phyloP scores from a whole-genome alignment of 2,329 filamentous ascomycete genomes.

The Cyphellophora europaea region DNA sequence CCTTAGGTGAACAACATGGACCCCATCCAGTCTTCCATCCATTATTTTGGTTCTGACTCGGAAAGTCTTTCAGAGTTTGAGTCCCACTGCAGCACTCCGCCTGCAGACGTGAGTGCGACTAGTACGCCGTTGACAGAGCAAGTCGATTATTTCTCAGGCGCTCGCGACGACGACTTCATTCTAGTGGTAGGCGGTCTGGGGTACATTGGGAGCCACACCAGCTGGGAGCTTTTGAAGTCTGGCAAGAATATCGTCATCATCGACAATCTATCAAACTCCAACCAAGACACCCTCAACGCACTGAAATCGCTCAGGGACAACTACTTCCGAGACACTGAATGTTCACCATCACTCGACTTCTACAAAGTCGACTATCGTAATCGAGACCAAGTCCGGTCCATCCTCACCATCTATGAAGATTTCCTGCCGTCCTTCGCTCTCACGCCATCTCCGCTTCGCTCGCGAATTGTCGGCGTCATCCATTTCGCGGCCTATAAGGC shows the following conservation, averaged over 20 bases:
- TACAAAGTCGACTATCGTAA: slow-evolving; percentile 83
- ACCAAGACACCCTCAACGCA: slow-evolving; percentile 79
- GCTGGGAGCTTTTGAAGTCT: slow-evolving; percentile 81
- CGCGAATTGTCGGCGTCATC: slow-evolving; percentile 94
- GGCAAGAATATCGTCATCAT: slow-evolving; percentile 95
- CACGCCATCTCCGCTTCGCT: too few relatives aligned
- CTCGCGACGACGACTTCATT: too few relatives aligned
- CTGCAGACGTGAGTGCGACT: too few relatives aligned
- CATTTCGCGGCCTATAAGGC: slow-evolving; percentile 98
- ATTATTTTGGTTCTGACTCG: too few relatives aligned
- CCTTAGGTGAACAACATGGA: too few relatives aligned
- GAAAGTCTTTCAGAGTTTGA: too few relatives aligned
- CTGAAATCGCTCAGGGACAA: slow-evolving; percentile 90
- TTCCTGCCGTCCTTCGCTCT: too few relatives aligned
- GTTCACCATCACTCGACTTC: slow-evolving; percentile 65
- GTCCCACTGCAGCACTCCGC: too few relatives aligned
- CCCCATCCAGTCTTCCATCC: too few relatives aligned
- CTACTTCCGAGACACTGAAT: slow-evolving; percentile 38
- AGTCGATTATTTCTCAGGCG: too few relatives aligned
- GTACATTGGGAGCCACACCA: slow-evolving; percentile 98
- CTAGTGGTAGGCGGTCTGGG: slow-evolving; percentile 88
- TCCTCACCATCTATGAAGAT: slow-evolving; percentile 73
- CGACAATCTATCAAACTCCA: slow-evolving; percentile 97
- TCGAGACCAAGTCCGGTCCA: slow-evolving; percentile 69
- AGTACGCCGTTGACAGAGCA: too few relatives aligned